Conservation (phyloP, 2,329 filamentous ascomycete species). For the Xylaria sp. region DNA sequence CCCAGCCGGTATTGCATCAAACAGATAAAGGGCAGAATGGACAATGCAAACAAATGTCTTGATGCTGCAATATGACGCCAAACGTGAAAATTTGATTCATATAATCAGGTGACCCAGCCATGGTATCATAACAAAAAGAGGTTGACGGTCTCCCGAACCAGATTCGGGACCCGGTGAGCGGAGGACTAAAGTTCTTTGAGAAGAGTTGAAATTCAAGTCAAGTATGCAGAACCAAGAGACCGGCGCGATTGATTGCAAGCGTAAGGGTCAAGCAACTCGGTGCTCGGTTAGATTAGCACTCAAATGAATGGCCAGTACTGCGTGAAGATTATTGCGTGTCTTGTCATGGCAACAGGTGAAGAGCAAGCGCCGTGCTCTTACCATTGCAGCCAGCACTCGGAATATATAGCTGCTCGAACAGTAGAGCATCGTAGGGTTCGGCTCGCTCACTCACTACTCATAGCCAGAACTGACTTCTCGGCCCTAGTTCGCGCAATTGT, state of each 20-base stretch:
- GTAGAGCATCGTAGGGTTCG: neutral
- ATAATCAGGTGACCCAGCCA: constrained; percentile 5
- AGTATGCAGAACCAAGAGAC: neutral
- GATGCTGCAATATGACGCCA: constrained; percentile 8
- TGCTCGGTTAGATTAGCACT: neutral
- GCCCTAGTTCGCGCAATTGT: constrained; percentile 57
- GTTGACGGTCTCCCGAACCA: neutral
- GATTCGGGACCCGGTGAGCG: neutral
- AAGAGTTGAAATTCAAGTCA: neutral
- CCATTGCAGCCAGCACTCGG: neutral
- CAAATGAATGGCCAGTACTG: neutral
- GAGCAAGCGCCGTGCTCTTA: neutral
- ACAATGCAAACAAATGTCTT: constrained; percentile 8
- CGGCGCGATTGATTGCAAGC: neutral
- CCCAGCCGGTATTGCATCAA: constrained; percentile 4
- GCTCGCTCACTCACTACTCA: constrained; percentile 41
- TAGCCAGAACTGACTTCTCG: constrained; percentile 55
- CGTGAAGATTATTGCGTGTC: neutral
- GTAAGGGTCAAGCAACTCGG: neutral
- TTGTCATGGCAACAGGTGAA: neutral
- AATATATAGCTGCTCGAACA: neutral
- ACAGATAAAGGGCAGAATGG: constrained; percentile 15
- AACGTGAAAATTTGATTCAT: constrained; percentile 15
- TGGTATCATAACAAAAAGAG: constrained; percentile 10
- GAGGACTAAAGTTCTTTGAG: too few relatives aligned